Evolutionary conservation across 805 yeast species (phyloP).

Genomic region (Hanseniaspora hatyaiensis): DNA sequence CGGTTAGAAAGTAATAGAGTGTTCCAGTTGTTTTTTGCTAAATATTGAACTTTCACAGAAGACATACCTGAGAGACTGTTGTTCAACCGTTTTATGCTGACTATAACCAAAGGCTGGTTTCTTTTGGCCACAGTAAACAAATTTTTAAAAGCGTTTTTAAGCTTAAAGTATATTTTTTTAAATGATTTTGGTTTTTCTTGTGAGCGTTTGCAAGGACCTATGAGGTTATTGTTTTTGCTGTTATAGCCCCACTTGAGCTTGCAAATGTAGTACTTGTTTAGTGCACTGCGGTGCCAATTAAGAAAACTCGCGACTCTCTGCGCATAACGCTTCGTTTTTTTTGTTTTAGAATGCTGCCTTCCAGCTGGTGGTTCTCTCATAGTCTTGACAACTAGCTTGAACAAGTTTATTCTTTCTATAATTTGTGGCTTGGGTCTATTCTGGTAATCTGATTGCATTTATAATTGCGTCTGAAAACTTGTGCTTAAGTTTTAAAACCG

Average conservation of each 20-base stretch:
- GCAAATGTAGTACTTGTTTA: not conserved
- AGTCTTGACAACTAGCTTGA: not conserved
- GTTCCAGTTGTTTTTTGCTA: constrained; percentile 3
- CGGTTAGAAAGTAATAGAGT: constrained; percentile 1
- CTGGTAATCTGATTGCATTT: too few relatives aligned
- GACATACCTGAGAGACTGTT: not conserved
- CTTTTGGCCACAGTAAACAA: not conserved
- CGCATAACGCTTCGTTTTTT: not conserved
- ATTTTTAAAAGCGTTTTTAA: not conserved
- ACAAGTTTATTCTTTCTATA: too few relatives aligned
- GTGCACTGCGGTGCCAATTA: not conserved
- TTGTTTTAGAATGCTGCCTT: constrained; percentile 9
- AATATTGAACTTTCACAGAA: not conserved
- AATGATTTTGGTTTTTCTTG: constrained; percentile 1
- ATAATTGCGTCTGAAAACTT: too few relatives aligned
- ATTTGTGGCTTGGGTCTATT: too few relatives aligned
- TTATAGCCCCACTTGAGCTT: not conserved
- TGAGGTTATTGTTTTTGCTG: too few relatives aligned
- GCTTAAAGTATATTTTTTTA: not conserved
- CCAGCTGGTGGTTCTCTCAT: constrained; percentile 13
- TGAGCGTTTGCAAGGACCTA: too few relatives aligned
- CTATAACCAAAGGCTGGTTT: constrained; percentile 2
- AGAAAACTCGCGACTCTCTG: not conserved
- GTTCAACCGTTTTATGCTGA: not conserved
- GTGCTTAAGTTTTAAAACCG: too few relatives aligned